Evolutionary conservation across 192 early-diverging fungal genomes (phyloP), one percentile per base, ranked within the genome.

Genomic region (Backusella australiensis): DNA sequence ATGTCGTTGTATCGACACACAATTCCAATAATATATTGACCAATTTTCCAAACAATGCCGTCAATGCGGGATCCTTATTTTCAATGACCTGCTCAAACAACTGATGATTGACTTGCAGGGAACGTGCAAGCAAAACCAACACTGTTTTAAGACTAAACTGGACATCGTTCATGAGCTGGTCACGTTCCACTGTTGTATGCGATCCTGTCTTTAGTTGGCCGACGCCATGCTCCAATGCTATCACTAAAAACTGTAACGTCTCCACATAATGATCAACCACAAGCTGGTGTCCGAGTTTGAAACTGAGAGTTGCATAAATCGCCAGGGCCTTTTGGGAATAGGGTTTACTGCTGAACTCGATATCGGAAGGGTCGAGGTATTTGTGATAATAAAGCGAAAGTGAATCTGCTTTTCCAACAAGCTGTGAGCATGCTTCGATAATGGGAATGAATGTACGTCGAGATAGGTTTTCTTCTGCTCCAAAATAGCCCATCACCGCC

Each of bases 291-390:
- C 87, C 87, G 72, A 86, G 67, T 4, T 79, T 41, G 53, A 85
- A 86, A 26, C 85, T 85, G 0, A 86, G 75, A 0, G 80, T 82
- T 17, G 77, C 82, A 67, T 85, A 82, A 49, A 88, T 80, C 21
- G 81, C 75, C 23, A 84, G 63, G 8, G 87, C 83, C 14, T 79
- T 83, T 42, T 88, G 85, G 35, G 71, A 39, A 15, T 80, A 38
- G 6, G 77, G 35, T 21, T 76, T 69, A 1, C 32, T 38, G 2
- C 44, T 23, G 7, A 75, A 76, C 15, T 35, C 23, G 14, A 32
- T 7, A 5, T 67, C 39, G 11, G 52, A 70, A 9, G 17, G 2
- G 5, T 42, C 26, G 1, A 39, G 56, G 1, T 63, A 63, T 26
- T 63, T 63, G 56, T 63, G 23, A 63, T 63, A 63, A 4, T 63